These are phyloP conservation scores for Pleurozium schreberi DNA, from an alignment of 225 moss, liverwort and hornwort genomes.

Conservation along the genomic window DNA sequence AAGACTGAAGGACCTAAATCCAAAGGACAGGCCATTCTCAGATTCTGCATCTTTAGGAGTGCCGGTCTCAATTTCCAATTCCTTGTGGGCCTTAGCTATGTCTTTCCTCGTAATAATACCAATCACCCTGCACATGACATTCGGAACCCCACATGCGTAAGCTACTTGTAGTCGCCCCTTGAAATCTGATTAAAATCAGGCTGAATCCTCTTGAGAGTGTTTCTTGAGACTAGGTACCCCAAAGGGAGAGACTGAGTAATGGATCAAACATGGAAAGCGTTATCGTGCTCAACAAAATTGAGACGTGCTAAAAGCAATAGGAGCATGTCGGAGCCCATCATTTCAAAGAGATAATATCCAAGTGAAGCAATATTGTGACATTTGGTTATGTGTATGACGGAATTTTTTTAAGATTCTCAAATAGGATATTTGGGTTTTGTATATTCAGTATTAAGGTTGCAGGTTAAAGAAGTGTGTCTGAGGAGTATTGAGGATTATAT, in stretches of 20 bases:
- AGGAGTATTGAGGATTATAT: too few species aligned
- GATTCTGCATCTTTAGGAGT: slow-evolving; percentile 8
- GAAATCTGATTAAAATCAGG: not conserved
- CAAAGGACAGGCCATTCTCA: slow-evolving; percentile 17
- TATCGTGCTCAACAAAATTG: not conserved
- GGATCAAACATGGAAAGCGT: not conserved
- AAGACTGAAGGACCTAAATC: slow-evolving; percentile 1
- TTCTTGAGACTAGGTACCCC: not conserved
- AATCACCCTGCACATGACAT: slow-evolving; percentile 37
- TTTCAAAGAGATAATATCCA: not conserved
- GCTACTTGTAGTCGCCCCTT: not conserved
- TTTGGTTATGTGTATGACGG: not conserved
- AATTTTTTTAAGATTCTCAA: not conserved
- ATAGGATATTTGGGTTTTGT: not conserved
- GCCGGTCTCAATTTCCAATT: slow-evolving; percentile 14
- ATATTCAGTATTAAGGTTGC: not conserved
- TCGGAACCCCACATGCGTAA: not conserved
- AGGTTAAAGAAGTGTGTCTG: not conserved
- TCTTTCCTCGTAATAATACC: slow-evolving; percentile 90
- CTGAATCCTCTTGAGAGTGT: not conserved
- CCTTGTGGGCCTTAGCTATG: slow-evolving; percentile 34
- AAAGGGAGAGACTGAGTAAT: not conserved
- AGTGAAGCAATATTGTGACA: not conserved
- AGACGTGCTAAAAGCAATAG: not conserved
- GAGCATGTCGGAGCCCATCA: not conserved